A percentile compares a stretch with the other conserved stretches of the same genome.
Conservation (phyloP, 176 grass and related monocot genomes). For the Lolium perenne region DNA sequence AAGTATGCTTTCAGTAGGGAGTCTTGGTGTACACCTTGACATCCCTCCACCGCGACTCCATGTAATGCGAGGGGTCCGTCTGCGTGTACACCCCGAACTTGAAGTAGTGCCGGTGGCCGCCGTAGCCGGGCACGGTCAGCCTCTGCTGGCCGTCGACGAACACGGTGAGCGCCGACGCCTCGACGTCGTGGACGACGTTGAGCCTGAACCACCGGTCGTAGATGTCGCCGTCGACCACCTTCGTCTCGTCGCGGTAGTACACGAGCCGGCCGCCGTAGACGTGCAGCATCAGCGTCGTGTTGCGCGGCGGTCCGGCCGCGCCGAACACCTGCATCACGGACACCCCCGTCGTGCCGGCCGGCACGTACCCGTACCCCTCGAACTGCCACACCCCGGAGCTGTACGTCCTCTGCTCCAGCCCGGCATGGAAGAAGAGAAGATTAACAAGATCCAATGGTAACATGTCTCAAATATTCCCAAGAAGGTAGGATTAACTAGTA, state of each 20-base stretch:
- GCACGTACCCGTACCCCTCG: slow-evolving; percentile 52
- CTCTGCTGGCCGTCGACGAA: slow-evolving; percentile 38
- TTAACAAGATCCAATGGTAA: no score
- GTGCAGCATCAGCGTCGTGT: slow-evolving; percentile 60
- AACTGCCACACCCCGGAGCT: slow-evolving; percentile 58
- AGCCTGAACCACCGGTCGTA: slow-evolving; percentile 55
- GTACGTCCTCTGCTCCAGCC: slow-evolving; percentile 37
- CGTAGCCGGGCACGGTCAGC: slow-evolving; percentile 24
- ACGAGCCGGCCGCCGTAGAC: slow-evolving; percentile 50
- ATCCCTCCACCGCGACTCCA: slow-evolving; percentile 35
- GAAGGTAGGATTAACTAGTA: not conserved
- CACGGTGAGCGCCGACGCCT: not conserved
- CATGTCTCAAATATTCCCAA: not conserved
- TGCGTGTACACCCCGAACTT: slow-evolving; percentile 53
- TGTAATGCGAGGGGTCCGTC: slow-evolving; percentile 23
- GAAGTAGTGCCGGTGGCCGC: slow-evolving; percentile 45
- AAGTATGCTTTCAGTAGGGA: not conserved
- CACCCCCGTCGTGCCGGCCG: slow-evolving; percentile 44
- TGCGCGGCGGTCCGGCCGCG: not conserved
- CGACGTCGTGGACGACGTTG: slow-evolving; percentile 63
- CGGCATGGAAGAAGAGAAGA: not conserved
- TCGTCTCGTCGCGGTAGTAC: slow-evolving; percentile 40
- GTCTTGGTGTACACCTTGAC: slow-evolving; percentile 41
- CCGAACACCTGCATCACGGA: slow-evolving; percentile 62
- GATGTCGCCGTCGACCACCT: slow-evolving; percentile 39